These are phyloP conservation scores for Yamadazyma spencermartinsiae DNA, from an alignment of 1,139 yeast genomes.

Conservation along the genomic window DNA sequence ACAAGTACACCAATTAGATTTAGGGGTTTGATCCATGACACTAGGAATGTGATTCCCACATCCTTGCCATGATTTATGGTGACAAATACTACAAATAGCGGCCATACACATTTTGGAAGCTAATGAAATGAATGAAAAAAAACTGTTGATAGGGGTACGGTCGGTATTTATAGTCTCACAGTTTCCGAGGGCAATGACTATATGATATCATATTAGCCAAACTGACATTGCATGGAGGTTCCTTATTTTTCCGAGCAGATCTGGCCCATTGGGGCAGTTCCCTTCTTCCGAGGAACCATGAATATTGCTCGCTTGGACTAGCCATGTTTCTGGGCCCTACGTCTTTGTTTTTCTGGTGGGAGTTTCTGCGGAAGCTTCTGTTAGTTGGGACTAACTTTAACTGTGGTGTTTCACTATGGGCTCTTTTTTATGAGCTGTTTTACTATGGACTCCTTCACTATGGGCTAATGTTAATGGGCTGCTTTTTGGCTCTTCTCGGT, in stretches of 20 bases:
- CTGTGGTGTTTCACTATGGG: too few relatives aligned
- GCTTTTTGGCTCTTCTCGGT: too few relatives aligned
- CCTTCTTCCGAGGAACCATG: neutral
- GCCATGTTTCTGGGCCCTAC: too few relatives aligned
- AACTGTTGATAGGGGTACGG: neutral
- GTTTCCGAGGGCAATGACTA: constrained; percentile 1
- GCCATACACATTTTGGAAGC: constrained; percentile 17
- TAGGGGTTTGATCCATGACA: constrained; percentile 37
- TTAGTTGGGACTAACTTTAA: neutral
- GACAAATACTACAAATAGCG: constrained; percentile 20
- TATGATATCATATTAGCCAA: constrained; percentile 1
- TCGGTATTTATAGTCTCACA: neutral
- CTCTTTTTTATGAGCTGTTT: too few relatives aligned
- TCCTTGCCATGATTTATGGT: constrained; percentile 40
- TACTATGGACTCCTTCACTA: too few relatives aligned
- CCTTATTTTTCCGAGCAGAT: constrained; percentile 2
- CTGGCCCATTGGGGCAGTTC: neutral
- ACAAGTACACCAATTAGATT: constrained; percentile 43
- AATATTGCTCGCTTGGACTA: neutral
- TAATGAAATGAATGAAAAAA: neutral
- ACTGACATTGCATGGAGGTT: neutral
- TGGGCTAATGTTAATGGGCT: too few relatives aligned
- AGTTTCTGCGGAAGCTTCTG: too few relatives aligned
- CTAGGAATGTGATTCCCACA: constrained; percentile 34
- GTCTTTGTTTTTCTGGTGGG: too few relatives aligned